These are phyloP conservation scores for Santalum album DNA, from an alignment of 164 flowering plant species.

Conservation along the genomic window DNA sequence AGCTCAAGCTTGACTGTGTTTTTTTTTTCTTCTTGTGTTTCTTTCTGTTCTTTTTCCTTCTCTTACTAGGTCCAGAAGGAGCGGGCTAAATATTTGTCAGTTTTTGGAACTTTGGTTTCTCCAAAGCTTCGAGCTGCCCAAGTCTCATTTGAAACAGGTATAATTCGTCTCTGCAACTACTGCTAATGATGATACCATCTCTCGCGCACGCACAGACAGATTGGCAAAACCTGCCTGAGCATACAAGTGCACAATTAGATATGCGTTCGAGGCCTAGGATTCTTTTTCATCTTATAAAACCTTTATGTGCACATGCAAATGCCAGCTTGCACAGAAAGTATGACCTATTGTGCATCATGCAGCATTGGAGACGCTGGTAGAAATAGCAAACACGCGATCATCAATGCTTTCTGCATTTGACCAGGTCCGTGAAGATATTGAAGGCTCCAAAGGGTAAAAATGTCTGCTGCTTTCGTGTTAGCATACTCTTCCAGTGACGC, in stretches of 20 bases:
- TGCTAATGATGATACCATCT: background rate
- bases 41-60: background rate
- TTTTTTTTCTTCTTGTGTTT: no score
- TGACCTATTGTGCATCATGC: no score
- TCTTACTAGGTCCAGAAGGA: slow-evolving; percentile 46
- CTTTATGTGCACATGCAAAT: background rate
- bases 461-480: background rate
- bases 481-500: no score
- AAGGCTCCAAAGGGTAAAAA: slow-evolving; percentile 11
- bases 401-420: slow-evolving; percentile 43
- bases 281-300: background rate
- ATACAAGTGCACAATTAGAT: background rate
- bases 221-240: background rate
- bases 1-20: no score
- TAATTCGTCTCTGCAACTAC: background rate
- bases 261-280: background rate
- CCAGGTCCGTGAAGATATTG: slow-evolving; percentile 29
- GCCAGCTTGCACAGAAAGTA: no score
- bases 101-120: slow-evolving; percentile 79
- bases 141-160: slow-evolving; percentile 83
- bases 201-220: background rate
- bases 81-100: slow-evolving; percentile 52
- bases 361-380: slow-evolving; percentile 64
- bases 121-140: slow-evolving; percentile 86
- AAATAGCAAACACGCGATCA: slow-evolving; percentile 68